These are phyloP conservation scores for Vicia villosa DNA, from an alignment of 306 rosid species.

Conservation along the genomic window DNA sequence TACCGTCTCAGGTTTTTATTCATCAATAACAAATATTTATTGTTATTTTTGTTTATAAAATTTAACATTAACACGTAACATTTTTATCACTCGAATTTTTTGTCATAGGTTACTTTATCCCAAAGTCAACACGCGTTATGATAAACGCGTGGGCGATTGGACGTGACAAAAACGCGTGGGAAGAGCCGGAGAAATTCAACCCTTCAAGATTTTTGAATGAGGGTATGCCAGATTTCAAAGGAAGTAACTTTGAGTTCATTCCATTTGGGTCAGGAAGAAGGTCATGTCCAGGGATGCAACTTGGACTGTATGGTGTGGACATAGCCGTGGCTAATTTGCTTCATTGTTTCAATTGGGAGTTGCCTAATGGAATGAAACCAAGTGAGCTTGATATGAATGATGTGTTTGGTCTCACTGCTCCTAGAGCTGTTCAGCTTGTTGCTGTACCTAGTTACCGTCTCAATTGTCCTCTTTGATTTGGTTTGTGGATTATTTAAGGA, in stretches of 20 bases:
- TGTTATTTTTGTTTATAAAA: too few species aligned
- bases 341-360: slow-evolving; percentile 57
- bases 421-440: slow-evolving; percentile 54
- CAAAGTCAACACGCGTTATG: slow-evolving; percentile 45
- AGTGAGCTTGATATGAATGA: slow-evolving; percentile 59
- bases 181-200: slow-evolving; percentile 46
- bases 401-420: slow-evolving; percentile 62
- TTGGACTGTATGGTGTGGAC: slow-evolving; percentile 57
- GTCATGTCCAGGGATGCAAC: slow-evolving; percentile 60
- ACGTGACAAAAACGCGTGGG: slow-evolving; percentile 45
- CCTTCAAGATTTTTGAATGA: slow-evolving; percentile 50
- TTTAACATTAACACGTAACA: not conserved
- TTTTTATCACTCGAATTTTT: not conserved
- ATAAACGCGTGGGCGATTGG: slow-evolving; percentile 61
- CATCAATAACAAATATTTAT: not conserved
- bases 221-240: slow-evolving; percentile 50
- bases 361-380: slow-evolving; percentile 51
- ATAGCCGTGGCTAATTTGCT: slow-evolving; percentile 52
- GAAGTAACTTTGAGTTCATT: slow-evolving; percentile 53
- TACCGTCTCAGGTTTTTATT: slow-evolving; percentile 29
- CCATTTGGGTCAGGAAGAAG: slow-evolving; percentile 66
- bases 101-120: slow-evolving; percentile 45
- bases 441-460: slow-evolving; percentile 50
- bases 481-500: not conserved
- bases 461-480: slow-evolving; percentile 32